Base-by-base conservation (phyloP, 2,329 filamentous ascomycete species). In the Rhexocercosporidium sp. region DNA sequence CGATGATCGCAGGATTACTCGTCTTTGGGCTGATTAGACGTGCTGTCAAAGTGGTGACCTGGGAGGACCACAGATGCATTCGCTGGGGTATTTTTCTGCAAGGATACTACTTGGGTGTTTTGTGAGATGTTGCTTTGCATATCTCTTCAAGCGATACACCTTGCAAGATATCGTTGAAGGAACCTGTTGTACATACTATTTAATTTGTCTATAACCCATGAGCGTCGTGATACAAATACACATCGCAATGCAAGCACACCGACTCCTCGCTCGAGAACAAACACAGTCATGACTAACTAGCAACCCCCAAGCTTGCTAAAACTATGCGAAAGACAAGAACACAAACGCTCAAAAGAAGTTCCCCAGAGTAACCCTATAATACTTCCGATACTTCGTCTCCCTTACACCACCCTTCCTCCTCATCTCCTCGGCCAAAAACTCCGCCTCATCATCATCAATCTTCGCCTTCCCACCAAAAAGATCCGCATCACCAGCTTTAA, bases 381-480 rank as follows among this genome's bases (percentile, higher is more conserved):
- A 56, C 62, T 60, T 65, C 31, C 64, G 64, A 46, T 63, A 69
- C 47, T 59, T 71, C 16, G 54, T 67, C 59, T 74, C 70, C 46
- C 6, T 20, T 18, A 59, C 57, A 12, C 69, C 67, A 14, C 67
- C 69, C 9, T 65, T 64, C 57, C 59, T 73, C 59, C 46, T 65
- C 54, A 53, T 64, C 60, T 76, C 70, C 37, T 51, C 61, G 14
- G 73, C 75, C 16, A 76, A 39, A 60, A 72, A 74, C 59, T 75
- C 73, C 57, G 83, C 82, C 75, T 90, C 88, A 68, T 90, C 86
- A 6, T 83, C 81, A 76, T 89, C 87, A 68, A 89, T 88, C 66
- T 80, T 81, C 37, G 84, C 85, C 76, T 89, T 90, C 46, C 87
- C 88, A 7, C 81, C 81, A 75, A 81, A 87, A 18, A 90, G 78